Base-by-base conservation (phyloP, 2,329 filamentous ascomycete genomes). In the Neopestalotiopsis sp. region DNA sequence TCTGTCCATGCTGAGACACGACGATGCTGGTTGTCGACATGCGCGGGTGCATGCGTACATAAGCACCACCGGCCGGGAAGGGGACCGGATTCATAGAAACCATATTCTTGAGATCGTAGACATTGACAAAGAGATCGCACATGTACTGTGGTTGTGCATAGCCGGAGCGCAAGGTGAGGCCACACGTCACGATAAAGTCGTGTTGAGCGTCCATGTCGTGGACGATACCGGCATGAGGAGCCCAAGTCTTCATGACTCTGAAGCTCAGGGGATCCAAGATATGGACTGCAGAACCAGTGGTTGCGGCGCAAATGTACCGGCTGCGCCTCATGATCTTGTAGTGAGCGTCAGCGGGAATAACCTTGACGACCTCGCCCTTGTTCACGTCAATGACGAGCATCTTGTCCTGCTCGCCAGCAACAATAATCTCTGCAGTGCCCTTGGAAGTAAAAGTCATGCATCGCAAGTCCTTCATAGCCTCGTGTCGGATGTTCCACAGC, bases 191-290 rank as follows among this genome's bases (percentile, higher is more conserved):
- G 67, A 99, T 90, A 73, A 96, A 96, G 79, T 98, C 95, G 76
- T 96, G 94, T 77, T 96, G 93, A 9, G 95, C 94, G 82, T 99
- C 96, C 93, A 99, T 98, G 79, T 98, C 95, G 79, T 94, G 97
- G 78, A 99, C 93, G 65, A 91, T 89, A 9, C 94, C 93, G 1
- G 92, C 91, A 77, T 99, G 96, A 0, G 95, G 94, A 78, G 94
- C 94, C 93, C 96, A 99, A 12, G 89, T 90, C 78, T 95, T 97
- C 73, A 96, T 85, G 5, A 97, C 87, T 57, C 89, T 88, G 76
- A 97, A 93, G 68, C 87, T 93, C 67, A 89, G 85, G 1, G 95
- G 89, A 76, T 97, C 95, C 28, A 99, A 86, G 38, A 98, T 91
- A 80, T 98, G 91, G 62, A 99, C 92, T 20, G 89, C 89, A 58